phyloP scores from a whole-genome alignment of 139 green algal genomes.

The Klebsormidium nitens region DNA sequence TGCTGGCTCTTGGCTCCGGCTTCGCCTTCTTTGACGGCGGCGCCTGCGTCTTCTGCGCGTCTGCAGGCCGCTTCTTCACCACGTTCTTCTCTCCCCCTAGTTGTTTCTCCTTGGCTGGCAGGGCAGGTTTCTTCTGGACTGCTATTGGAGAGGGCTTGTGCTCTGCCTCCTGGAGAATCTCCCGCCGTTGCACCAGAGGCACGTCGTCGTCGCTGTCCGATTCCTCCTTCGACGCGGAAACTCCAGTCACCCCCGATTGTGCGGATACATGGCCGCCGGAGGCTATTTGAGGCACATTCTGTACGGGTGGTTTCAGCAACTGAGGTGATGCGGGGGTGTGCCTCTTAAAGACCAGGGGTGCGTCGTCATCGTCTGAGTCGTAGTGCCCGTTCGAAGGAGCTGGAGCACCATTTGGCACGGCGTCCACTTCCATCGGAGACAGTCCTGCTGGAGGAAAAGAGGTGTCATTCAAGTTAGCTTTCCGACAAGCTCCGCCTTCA shows the following conservation, averaged over 20 bases:
- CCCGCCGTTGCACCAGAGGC: slow-evolving; percentile 6
- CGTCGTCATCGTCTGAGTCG: slow-evolving; percentile 10
- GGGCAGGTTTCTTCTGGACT: background rate
- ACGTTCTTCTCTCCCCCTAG: background rate
- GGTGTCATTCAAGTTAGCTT: no score
- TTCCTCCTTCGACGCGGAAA: background rate
- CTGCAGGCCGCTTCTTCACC: background rate
- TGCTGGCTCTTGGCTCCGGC: no score
- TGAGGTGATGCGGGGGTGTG: background rate
- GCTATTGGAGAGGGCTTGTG: background rate
- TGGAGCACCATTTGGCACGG: no score
- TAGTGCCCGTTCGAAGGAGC: no score
- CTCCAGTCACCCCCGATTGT: slow-evolving; percentile 1
- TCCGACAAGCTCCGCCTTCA: no score
- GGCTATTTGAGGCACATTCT: background rate
- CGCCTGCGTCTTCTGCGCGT: slow-evolving; percentile 18
- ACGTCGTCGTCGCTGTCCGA: slow-evolving; percentile 16
- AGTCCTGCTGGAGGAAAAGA: no score
- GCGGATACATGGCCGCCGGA: background rate
- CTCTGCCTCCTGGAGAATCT: slow-evolving; percentile 7
- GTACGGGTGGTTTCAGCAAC: slow-evolving; percentile 17
- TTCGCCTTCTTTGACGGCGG: slow-evolving; percentile 1
- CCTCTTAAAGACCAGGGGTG: slow-evolving; percentile 1
- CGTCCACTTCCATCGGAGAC: no score
- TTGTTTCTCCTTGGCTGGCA: background rate